A percentile compares a stretch with the other conserved stretches of the same genome.
These are phyloP conservation scores for Vinca major DNA, from an alignment of 305 asterid genomes.

Conservation along the genomic window DNA sequence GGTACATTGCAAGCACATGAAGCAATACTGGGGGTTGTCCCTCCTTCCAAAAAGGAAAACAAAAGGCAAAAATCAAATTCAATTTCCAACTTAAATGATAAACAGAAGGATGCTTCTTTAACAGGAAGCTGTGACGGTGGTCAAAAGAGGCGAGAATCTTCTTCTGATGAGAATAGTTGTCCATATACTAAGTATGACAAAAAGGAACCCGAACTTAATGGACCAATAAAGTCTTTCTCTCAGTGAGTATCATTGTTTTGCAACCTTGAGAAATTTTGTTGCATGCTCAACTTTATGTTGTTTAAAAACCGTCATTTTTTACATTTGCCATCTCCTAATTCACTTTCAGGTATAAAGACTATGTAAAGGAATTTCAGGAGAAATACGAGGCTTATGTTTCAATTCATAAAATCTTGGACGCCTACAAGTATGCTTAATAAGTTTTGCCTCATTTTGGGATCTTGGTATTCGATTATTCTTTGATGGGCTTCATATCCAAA, in stretches of 20 bases:
- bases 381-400: conserved; percentile 64
- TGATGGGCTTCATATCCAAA: background rate
- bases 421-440: conserved; percentile 57
- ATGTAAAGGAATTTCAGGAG: conserved; percentile 84
- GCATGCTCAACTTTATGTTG: background rate
- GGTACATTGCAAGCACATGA: conserved; percentile 43
- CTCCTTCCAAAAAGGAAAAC: conserved; percentile 43
- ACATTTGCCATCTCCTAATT: background rate
- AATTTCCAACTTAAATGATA: conserved; percentile 43
- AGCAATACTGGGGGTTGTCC: conserved; percentile 29
- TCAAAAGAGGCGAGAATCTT: conserved; percentile 52
- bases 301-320: conserved; percentile 8
- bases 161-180: conserved; percentile 56
- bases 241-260: too few species aligned
- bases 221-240: too few species aligned
- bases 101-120: conserved; percentile 46
- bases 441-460: background rate
- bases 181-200: background rate
- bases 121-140: conserved; percentile 42
- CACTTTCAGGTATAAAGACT: conserved; percentile 61
- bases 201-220: too few species aligned
- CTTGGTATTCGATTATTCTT: conserved; percentile 5
- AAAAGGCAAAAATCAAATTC: conserved; percentile 47
- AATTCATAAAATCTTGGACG: conserved; percentile 57
- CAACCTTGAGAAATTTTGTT: too few species aligned